Conservation (phyloP, 345 rosid species). For the Pistacia vera region DNA sequence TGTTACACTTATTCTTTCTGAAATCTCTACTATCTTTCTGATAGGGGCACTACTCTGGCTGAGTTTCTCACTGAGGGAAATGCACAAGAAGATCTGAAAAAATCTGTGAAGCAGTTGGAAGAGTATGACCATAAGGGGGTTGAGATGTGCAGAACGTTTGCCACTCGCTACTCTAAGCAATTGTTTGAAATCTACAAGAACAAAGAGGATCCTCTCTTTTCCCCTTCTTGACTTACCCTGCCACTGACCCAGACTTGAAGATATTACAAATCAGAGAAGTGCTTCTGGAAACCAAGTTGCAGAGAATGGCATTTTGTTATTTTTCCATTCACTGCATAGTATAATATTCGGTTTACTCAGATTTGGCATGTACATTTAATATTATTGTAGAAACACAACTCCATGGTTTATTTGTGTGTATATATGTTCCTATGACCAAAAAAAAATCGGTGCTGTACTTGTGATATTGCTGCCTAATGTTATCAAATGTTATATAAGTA, state of each 20-base stretch:
- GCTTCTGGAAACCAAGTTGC: not conserved
- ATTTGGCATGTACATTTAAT: not conserved
- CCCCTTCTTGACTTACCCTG: slow-evolving; percentile 15
- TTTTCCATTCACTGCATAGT: not conserved
- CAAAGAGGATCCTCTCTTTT: slow-evolving; percentile 63
- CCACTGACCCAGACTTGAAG: not conserved
- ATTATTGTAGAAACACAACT: not conserved
- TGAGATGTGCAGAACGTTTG: slow-evolving; percentile 55
- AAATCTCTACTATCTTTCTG: slow-evolving; percentile 18
- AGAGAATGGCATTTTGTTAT: slow-evolving; percentile 1
- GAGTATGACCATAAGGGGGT: slow-evolving; percentile 32
- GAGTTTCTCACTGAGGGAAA: slow-evolving; percentile 62
- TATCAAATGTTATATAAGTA: not conserved
- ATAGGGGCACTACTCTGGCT: slow-evolving; percentile 59
- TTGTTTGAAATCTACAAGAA: slow-evolving; percentile 66
- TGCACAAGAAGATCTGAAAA: slow-evolving; percentile 52
- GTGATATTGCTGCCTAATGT: not conserved
- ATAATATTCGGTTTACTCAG: not conserved
- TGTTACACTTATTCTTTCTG: not conserved
- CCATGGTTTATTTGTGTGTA: not conserved
- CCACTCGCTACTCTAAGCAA: slow-evolving; percentile 61
- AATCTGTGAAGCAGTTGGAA: slow-evolving; percentile 58
- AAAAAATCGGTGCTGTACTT: too few relatives aligned
- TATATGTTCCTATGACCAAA: not conserved
- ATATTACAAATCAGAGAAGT: not conserved